Percentiles rank a stretch among this genome's conserved stretches.
These are phyloP conservation scores for Solanum corneliomulleri DNA, from an alignment of 257 asterid genomes.

Conservation along the genomic window DNA sequence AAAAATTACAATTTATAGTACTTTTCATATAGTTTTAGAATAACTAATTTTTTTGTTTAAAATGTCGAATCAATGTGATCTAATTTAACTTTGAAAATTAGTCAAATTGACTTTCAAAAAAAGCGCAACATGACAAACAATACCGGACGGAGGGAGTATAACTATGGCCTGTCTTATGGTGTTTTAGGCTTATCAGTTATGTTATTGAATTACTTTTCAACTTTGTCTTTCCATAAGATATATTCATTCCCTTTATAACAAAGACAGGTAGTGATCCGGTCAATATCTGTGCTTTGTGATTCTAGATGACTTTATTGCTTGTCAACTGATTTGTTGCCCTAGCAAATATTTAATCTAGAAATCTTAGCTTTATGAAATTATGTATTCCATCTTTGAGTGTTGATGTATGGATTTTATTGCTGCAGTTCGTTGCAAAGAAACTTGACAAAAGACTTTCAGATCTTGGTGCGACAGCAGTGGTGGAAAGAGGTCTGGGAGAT, in stretches of 20 bases:
- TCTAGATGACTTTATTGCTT: background rate
- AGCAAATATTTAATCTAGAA: background rate
- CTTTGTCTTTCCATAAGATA: background rate
- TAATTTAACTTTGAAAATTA: too few relatives aligned
- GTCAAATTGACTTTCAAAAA: too few relatives aligned
- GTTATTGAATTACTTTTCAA: background rate
- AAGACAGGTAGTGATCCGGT: background rate
- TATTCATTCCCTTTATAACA: background rate
- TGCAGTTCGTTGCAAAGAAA: conserved; percentile 97
- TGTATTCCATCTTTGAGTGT: background rate
- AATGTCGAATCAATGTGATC: too few relatives aligned
- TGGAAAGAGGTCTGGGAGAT: conserved; percentile 94
- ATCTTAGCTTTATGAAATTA: background rate
- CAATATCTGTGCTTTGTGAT: background rate
- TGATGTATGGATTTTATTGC: conserved; percentile 1
- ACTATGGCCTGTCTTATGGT: background rate
- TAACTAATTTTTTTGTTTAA: too few relatives aligned
- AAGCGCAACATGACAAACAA: too few relatives aligned
- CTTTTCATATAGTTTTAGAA: too few relatives aligned
- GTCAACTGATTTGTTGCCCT: background rate
- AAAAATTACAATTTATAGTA: too few relatives aligned
- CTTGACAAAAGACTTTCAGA: conserved; percentile 77
- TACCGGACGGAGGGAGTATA: background rate
- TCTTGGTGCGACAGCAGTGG: conserved; percentile 62
- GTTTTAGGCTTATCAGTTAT: background rate